Evolutionary conservation across 129 eudicot genomes (phyloP).

Genomic region (Calendula officinalis): DNA sequence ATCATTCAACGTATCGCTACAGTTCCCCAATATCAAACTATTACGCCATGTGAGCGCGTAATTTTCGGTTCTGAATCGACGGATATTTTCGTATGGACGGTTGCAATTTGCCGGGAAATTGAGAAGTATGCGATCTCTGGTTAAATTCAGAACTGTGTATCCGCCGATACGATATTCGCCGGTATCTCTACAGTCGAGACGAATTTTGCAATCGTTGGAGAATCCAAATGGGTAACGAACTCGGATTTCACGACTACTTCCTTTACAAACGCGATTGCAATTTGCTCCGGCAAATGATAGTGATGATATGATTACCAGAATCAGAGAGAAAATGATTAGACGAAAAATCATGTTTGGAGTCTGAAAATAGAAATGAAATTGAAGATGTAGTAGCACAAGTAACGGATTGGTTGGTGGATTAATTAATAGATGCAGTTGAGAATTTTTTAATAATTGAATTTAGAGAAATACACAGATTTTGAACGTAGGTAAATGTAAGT

Average conservation of each 20-base stretch:
- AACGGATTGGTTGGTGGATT: neutral
- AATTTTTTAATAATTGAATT: conserved; percentile 32
- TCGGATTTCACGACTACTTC: neutral
- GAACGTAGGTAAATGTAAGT: neutral
- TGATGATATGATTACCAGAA: conserved; percentile 16
- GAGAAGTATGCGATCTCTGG: conserved; percentile 36
- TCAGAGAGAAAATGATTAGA: conserved; percentile 18
- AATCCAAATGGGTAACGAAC: conserved; percentile 84
- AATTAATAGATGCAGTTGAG: conserved; percentile 35
- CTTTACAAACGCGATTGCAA: conserved; percentile 40
- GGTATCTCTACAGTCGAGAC: conserved; percentile 33
- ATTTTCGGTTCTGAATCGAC: conserved; percentile 17
- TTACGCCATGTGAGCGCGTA: conserved; percentile 54
- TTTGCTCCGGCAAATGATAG: conserved; percentile 11
- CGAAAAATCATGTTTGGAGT: conserved; percentile 24
- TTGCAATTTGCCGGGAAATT: conserved; percentile 48
- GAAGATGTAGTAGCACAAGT: neutral
- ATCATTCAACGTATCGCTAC: conserved; percentile 29
- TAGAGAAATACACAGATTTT: neutral
- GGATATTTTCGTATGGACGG: conserved; percentile 31
- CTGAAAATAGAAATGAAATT: neutral
- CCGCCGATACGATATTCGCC: conserved; percentile 19
- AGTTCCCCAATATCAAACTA: conserved; percentile 43
- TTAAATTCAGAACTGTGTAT: conserved; percentile 41
- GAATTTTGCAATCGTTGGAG: conserved; percentile 46